Conservation (phyloP, 1,139 yeast species). For the Protomyces inundatus region DNA sequence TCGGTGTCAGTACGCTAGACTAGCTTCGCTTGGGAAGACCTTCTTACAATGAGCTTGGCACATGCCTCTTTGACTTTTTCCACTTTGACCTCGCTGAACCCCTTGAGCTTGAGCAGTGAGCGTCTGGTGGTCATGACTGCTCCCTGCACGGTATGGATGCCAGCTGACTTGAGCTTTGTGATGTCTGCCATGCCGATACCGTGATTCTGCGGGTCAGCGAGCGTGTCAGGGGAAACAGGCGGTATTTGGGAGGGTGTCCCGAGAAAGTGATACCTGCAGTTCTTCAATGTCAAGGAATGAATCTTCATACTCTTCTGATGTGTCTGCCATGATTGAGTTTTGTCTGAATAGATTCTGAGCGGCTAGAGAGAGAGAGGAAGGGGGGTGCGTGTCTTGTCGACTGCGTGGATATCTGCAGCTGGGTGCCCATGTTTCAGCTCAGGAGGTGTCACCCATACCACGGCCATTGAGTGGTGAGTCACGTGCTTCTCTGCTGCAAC, state of each 20-base stretch:
- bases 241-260: background rate
- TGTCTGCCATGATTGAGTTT: background rate
- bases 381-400: background rate
- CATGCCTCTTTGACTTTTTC: slow-evolving; percentile 62
- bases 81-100: slow-evolving; percentile 55
- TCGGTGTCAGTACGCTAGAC: slow-evolving; percentile 16
- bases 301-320: background rate
- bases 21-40: background rate
- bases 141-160: slow-evolving; percentile 53
- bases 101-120: slow-evolving; percentile 50
- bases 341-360: background rate
- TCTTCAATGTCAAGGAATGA: slow-evolving; percentile 47
- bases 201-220: slow-evolving; percentile 1
- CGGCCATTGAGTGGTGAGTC: too few relatives aligned
- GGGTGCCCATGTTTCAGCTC: too few relatives aligned
- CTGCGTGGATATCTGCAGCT: background rate
- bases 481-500: too few relatives aligned
- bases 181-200: slow-evolving; percentile 55
- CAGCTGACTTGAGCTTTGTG: slow-evolving; percentile 50
- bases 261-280: slow-evolving; percentile 45
- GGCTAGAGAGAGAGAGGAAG: background rate
- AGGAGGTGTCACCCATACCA: too few relatives aligned
- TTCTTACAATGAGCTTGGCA: slow-evolving; percentile 44
- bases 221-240: background rate
- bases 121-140: slow-evolving; percentile 36